These are phyloP conservation scores for Calonectria crousiana DNA, from an alignment of 2,329 filamentous ascomycete genomes.

Conservation along the genomic window DNA sequence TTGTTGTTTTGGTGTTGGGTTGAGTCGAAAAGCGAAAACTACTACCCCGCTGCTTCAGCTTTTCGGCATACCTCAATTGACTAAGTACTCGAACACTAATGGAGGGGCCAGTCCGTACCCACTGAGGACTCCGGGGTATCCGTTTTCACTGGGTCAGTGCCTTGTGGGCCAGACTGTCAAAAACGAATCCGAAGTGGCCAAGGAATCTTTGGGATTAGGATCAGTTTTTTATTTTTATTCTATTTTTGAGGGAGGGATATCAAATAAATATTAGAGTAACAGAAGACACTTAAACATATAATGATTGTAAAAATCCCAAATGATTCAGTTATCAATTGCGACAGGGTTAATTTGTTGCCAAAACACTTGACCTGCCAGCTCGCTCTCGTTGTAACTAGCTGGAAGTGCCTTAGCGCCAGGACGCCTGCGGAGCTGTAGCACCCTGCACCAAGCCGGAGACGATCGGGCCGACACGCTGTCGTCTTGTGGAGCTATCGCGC, in stretches of 20 bases:
- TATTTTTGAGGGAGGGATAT: too few species aligned
- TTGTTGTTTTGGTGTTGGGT: constrained; percentile 41
- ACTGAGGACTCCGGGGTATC: constrained; percentile 11
- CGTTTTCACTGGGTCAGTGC: neutral
- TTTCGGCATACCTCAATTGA: constrained; percentile 18
- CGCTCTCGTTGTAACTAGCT: neutral
- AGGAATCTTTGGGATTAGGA: neutral
- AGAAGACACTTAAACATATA: too few species aligned
- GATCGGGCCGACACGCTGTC: constrained; percentile 45
- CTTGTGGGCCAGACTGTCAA: neutral
- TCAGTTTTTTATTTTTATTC: too few species aligned
- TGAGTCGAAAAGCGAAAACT: constrained; percentile 18
- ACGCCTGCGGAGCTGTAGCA: neutral
- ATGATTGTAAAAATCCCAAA: too few species aligned
- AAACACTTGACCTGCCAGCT: neutral
- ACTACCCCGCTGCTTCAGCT: constrained; percentile 9
- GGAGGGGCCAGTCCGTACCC: constrained; percentile 13
- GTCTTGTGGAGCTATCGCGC: constrained; percentile 32
- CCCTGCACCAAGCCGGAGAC: constrained; percentile 25
- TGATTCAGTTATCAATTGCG: neutral
- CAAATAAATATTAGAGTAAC: too few species aligned
- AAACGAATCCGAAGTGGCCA: neutral
- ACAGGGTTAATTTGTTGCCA: too few species aligned
- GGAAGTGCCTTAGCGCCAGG: neutral
- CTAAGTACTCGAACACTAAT: neutral